These are phyloP conservation scores for Metschnikowia santaceciliae DNA, from an alignment of 805 yeast genomes.

Conservation along the genomic window DNA sequence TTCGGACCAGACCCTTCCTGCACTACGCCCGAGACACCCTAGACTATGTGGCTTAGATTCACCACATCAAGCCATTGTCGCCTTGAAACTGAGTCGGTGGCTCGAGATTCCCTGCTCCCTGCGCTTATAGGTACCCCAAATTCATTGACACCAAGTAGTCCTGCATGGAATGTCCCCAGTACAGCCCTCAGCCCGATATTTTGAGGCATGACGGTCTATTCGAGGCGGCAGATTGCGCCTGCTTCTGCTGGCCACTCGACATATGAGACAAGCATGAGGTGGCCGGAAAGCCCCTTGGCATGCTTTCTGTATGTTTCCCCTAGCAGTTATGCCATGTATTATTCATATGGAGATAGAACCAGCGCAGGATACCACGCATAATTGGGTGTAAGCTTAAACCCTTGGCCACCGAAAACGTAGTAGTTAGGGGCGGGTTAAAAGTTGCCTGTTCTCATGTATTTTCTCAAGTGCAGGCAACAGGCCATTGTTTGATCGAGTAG, in stretches of 20 bases:
- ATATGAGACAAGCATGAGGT: not conserved
- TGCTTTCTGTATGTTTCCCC: not conserved
- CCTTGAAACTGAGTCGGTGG: not conserved
- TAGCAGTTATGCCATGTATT: not conserved
- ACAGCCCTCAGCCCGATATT: not conserved
- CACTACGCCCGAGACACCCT: not conserved
- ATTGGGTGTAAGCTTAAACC: not conserved
- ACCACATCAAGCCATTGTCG: not conserved
- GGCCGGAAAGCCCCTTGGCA: not conserved
- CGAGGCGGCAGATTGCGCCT: constrained; percentile 1
- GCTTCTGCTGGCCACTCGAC: not conserved
- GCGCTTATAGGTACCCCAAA: constrained; percentile 4
- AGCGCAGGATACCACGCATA: constrained; percentile 1
- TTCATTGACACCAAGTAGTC: not conserved
- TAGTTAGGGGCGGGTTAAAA: not conserved
- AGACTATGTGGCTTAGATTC: not conserved
- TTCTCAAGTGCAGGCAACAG: not conserved
- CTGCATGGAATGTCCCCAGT: not conserved
- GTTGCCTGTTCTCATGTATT: not conserved
- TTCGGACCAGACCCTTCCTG: not conserved
- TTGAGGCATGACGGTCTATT: not conserved
- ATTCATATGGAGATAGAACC: not conserved
- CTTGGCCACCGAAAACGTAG: not conserved
- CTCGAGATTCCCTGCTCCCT: constrained; percentile 1
- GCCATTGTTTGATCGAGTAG: not conserved